Base-by-base conservation (phyloP, 495 filamentous ascomycete species). In the Podospora pseudopauciseta region DNA sequence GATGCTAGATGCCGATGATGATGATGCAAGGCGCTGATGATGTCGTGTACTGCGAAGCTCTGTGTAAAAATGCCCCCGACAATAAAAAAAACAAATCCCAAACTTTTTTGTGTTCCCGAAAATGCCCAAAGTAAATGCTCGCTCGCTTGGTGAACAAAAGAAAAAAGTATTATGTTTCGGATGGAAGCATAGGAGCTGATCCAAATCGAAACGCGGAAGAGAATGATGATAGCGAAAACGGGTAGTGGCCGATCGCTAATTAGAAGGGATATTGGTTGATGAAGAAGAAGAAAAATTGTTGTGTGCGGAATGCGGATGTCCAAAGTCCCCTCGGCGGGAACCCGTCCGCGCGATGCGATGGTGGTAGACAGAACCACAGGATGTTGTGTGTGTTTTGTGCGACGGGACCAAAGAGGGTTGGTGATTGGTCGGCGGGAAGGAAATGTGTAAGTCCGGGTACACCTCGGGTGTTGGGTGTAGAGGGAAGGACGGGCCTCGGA, bases 101-200 rank as follows among this genome's bases (percentile, higher is more conserved):
- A 58, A 58, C 55, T 58, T 58, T 58, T 58, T 58, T 58, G 55
- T 58, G n/a, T 19, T 58, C 55, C 55, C 55, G 55, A 58, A 58
- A 58, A 58, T 58, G 55, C 55, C 39, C 39, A 49, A 49, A 49
- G 15, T 49, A 58, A 56, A 58, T 58, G 55, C 55, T 49, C 15
- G 39, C 39, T 49, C 55, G 55, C 55, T 58, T 49, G 23, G 19
- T 56, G n/a, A 58, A 20, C n/a, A 58, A 58, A 58, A 58, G 55
- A 58, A 58, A 58, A 58, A 58, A 58, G 3, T 49, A 58, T 58
- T 19, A 58, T 58, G 55, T 58, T 5, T 58, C 55, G 55, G 55
- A 58, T 26, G 55, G 55, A 58, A 58, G 55, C 55, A 58, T 26
- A 58, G 30, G 30, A 58, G 55, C n/a, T 58, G 55, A 58, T 58